Base-by-base conservation (phyloP, 2,329 filamentous ascomycete species). In the Scedosporium minutisporum region DNA sequence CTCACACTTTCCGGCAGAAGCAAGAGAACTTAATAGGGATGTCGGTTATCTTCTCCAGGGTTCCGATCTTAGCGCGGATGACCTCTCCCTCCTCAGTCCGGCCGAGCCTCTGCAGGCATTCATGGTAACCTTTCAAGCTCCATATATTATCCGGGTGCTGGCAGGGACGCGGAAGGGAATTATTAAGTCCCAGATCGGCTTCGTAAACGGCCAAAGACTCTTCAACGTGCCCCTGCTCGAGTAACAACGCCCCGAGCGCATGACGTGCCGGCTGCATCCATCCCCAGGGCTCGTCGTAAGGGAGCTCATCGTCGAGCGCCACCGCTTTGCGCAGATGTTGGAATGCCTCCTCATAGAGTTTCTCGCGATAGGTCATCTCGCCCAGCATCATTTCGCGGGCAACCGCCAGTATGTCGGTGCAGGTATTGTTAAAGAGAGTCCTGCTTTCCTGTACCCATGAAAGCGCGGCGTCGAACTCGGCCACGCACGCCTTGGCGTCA, bases 221-320 rank as follows among this genome's bases (percentile, higher is more conserved):
- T 25, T 81, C 77, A 0, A 82, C 74, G n/a, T 75, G 75, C 0
- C 81, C 84, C 68, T 88, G 87, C 69, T 91, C 88, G 12, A 90
- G 76, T 33, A 90, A 70, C 3, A 92, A 75, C 0, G 88, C 88
- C 1, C 85, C 88, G 60, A 87, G 87, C 0, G 88, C 88, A 71
- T 91, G 88, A 3, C 87, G 78, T 0, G 84, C 82, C 0, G 88
- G 88, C 69, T 89, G 86, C 87, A 91, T 90, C 88, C 88, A 91
- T 0, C 86, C 87, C 88, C 88, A 91, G 0, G 89, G 89, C 70
- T 92, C 89, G 58, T 87, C 86, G 65, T 89, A 91, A 0, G 84
- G 84, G 29, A 91, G 77, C 0, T 71, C 73, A 67, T 89, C 87
- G 65, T 90, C 86, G 2, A 82, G 77, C 1, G 74, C 69, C 23